Conservation (phyloP, 2,329 filamentous ascomycete genomes). For the Arachnomyces sp. region DNA sequence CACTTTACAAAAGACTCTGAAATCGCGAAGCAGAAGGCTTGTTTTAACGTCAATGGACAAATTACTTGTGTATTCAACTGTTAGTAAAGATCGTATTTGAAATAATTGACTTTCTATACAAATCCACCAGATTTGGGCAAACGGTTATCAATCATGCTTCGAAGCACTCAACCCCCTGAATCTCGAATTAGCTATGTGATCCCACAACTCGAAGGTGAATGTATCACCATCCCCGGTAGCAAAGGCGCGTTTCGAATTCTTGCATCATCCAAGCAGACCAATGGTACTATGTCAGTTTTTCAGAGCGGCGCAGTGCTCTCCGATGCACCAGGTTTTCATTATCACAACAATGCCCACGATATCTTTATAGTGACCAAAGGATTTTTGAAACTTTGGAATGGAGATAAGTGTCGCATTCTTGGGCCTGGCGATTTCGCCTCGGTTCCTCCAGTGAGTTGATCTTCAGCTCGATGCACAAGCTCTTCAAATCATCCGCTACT, state of each 20-base stretch:
- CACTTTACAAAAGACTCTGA: no score
- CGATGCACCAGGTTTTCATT: constrained; percentile 49
- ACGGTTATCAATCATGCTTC: constrained; percentile 16
- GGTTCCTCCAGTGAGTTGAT: constrained; percentile 44
- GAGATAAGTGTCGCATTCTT: constrained; percentile 48
- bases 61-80: no score
- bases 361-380: constrained; percentile 52
- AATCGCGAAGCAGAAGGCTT: no score
- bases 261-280: constrained; percentile 46
- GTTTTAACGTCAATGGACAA: no score
- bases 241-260: constrained; percentile 47
- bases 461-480: no score
- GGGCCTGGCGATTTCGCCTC: constrained; percentile 52
- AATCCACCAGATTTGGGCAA: no score
- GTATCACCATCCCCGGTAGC: constrained; percentile 46
- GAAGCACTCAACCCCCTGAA: no score
- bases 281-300: constrained; percentile 46
- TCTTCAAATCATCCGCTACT: no score
- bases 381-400: constrained; percentile 50
- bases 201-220: constrained; percentile 45
- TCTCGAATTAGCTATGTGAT: constrained; percentile 39
- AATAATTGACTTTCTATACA: no score
- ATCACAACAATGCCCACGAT: constrained; percentile 50
- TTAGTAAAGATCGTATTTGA: no score
- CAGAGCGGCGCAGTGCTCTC: constrained; percentile 41